phyloP scores from a whole-genome alignment of 2,329 filamentous ascomycete genomes.

The Aspergillus tamarii region DNA sequence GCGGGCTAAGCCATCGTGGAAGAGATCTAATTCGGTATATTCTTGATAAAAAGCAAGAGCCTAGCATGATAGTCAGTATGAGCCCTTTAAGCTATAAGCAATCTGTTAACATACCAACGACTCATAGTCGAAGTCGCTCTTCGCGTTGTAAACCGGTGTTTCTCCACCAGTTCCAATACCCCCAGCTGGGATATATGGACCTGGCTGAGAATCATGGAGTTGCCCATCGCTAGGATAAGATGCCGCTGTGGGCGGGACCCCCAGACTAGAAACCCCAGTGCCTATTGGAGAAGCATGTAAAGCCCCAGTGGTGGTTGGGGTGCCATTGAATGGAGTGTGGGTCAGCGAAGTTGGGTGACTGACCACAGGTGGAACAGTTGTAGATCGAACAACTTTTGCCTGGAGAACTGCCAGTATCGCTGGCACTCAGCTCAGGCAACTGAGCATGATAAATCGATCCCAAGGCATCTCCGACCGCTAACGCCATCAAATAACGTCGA shows the following conservation, averaged over 20 bases:
- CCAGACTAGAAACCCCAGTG: constrained; percentile 60
- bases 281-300: constrained; percentile 56
- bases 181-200: constrained; percentile 72
- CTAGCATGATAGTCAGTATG: constrained; percentile 24
- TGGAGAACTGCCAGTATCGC: constrained; percentile 22
- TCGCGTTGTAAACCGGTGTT: constrained; percentile 72
- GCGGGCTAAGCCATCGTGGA: constrained; percentile 56
- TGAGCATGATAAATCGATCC: constrained; percentile 18
- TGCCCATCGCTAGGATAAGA: constrained; percentile 73
- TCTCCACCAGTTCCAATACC: constrained; percentile 79
- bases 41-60: constrained; percentile 77
- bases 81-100: neutral
- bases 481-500: neutral
- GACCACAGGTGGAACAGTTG: neutral
- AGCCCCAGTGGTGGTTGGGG: constrained; percentile 71
- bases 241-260: constrained; percentile 64
- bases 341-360: constrained; percentile 2
- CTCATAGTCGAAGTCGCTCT: constrained; percentile 83
- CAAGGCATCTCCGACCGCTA: constrained; percentile 15
- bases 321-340: constrained; percentile 71
- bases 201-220: constrained; percentile 68
- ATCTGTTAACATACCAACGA: constrained; percentile 56
- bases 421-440: constrained; percentile 22
- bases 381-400: constrained; percentile 4
- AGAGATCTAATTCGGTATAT: constrained; percentile 82